Evolutionary conservation across 2,329 filamentous ascomycete genomes (phyloP).

Genomic region (Fusarium decemcellulare): DNA sequence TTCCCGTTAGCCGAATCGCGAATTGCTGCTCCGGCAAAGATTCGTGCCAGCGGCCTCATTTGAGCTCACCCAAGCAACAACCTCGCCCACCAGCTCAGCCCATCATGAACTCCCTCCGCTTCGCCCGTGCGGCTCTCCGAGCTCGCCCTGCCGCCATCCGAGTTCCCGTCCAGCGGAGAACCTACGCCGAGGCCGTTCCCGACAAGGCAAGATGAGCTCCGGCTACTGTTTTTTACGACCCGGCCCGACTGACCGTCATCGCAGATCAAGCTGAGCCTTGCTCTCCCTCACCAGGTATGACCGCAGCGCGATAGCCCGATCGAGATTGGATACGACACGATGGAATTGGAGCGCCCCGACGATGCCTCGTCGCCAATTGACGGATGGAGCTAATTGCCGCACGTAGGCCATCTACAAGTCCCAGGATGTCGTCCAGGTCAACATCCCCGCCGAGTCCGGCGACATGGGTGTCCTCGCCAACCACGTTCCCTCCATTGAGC

Average conservation of each 20-base stretch:
- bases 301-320: constrained; percentile 33
- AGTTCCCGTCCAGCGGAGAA: constrained; percentile 85
- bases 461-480: constrained; percentile 99
- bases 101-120: constrained; percentile 94
- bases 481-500: constrained; percentile 99
- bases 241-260: constrained; percentile 45
- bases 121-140: constrained; percentile 91
- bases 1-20: constrained; percentile 57
- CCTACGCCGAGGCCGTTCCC: constrained; percentile 89
- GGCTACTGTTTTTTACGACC: constrained; percentile 40
- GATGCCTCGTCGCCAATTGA: constrained; percentile 45
- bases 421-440: constrained; percentile 90
- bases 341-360: constrained; percentile 46
- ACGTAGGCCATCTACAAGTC: constrained; percentile 78
- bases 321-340: constrained; percentile 42
- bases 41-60: constrained; percentile 62
- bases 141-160: constrained; percentile 84
- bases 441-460: constrained; percentile 97
- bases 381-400: constrained; percentile 65
- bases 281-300: constrained; percentile 98
- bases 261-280: constrained; percentile 96
- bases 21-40: constrained; percentile 60
- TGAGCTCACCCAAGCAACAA: constrained; percentile 61
- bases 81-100: constrained; percentile 64
- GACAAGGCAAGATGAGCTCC: constrained; percentile 75